These are phyloP conservation scores for Coniochaeta sp. DNA, from an alignment of 2,329 filamentous ascomycete genomes.

Conservation along the genomic window DNA sequence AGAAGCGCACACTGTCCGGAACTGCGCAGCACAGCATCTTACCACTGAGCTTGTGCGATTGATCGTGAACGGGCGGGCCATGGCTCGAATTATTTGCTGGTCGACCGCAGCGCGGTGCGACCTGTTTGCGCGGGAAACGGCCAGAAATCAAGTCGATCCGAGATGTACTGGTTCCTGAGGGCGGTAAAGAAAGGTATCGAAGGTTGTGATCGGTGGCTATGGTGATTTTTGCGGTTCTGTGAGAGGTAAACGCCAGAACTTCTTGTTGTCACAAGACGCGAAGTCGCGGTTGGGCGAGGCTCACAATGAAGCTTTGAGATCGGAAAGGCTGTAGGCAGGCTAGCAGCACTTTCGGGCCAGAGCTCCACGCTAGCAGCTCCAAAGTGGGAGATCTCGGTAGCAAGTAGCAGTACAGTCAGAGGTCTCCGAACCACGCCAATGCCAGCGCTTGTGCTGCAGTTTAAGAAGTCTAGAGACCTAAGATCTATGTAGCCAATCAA, in stretches of 20 bases:
- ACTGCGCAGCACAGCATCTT: neutral
- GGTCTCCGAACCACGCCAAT: no score
- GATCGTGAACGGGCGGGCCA: neutral
- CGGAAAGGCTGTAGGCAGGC: neutral
- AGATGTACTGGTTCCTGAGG: neutral
- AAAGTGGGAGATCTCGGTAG: neutral
- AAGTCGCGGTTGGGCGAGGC: conserved; percentile 3
- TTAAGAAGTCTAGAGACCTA: neutral
- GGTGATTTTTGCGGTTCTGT: neutral
- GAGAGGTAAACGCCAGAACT: neutral
- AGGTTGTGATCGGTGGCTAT: neutral
- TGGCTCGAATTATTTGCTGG: neutral
- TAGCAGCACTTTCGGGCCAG: neutral
- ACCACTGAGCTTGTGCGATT: neutral
- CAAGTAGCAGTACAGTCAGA: neutral
- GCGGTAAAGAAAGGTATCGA: neutral
- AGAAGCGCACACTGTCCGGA: neutral
- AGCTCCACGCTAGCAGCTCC: neutral
- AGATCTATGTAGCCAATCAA: neutral
- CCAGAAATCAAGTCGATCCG: neutral
- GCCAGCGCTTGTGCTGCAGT: no score
- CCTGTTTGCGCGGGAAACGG: neutral
- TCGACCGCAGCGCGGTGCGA: conserved; percentile 1
- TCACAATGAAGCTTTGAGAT: neutral
- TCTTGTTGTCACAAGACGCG: neutral